Conservation (phyloP, 257 asterid genomes). For the Primulina eburnea region DNA sequence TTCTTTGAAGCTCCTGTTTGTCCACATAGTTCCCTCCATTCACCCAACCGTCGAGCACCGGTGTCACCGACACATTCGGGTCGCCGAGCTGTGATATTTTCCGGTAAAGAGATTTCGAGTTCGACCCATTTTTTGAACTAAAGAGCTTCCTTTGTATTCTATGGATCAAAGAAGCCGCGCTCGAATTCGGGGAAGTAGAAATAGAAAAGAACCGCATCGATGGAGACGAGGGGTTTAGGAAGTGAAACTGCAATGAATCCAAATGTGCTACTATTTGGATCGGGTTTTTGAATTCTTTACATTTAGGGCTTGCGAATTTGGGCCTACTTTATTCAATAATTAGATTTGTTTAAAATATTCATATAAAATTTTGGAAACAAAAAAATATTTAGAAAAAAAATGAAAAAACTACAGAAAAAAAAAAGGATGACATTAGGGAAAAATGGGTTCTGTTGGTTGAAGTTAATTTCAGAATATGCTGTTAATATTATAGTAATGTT, state of each 20-base stretch:
- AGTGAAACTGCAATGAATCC: background rate
- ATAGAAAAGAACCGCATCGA: constrained; percentile 35
- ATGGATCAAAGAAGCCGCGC: constrained; percentile 21
- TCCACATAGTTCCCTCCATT: constrained; percentile 36
- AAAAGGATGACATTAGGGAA: too few species aligned
- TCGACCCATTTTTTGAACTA: constrained; percentile 11
- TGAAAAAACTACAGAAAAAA: too few species aligned
- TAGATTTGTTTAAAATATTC: too few species aligned
- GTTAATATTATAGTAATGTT: too few species aligned
- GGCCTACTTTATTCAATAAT: background rate
- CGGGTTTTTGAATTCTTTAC: background rate
- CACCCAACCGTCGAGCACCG: constrained; percentile 63
- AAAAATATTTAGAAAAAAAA: too few species aligned
- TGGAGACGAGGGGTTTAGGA: background rate
- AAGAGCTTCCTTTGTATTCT: constrained; percentile 17
- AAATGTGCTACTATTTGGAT: background rate
- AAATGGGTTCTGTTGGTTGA: too few species aligned
- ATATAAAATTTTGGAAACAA: too few species aligned
- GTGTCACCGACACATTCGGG: constrained; percentile 46
- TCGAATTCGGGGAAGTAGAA: constrained; percentile 22
- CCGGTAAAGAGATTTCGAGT: constrained; percentile 33
- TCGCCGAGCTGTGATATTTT: constrained; percentile 51
- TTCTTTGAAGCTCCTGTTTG: constrained; percentile 29
- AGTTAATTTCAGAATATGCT: too few species aligned
- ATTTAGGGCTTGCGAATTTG: too few species aligned